These are phyloP conservation scores for Parathielavia hyrcaniae DNA, from an alignment of 495 filamentous ascomycete genomes.

Conservation along the genomic window DNA sequence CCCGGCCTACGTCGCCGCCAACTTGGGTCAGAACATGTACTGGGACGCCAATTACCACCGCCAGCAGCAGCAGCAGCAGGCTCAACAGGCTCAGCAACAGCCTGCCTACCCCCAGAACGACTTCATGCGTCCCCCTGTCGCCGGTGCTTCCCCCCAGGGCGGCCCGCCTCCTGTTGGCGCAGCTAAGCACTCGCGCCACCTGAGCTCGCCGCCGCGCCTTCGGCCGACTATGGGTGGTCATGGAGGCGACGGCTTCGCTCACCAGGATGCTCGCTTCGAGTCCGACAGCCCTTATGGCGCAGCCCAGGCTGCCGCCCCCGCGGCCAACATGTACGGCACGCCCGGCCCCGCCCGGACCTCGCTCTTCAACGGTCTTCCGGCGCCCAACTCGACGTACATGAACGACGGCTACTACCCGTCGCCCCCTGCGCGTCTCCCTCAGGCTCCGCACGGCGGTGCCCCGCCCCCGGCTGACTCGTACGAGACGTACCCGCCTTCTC, in stretches of 20 bases:
- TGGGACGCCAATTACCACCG: not conserved
- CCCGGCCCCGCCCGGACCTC: too few relatives aligned
- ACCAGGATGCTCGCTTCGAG: too few relatives aligned
- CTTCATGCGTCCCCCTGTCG: not conserved
- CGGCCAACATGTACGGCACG: too few relatives aligned
- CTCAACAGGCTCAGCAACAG: not conserved
- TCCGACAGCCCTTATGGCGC: not conserved
- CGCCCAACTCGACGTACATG: not conserved
- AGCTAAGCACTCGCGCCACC: conserved; percentile 32
- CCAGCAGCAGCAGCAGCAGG: not conserved
- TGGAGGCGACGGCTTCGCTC: too few relatives aligned
- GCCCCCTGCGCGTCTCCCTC: not conserved
- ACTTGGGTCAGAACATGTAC: not conserved
- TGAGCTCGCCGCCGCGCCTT: conserved; percentile 28
- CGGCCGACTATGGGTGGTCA: too few relatives aligned
- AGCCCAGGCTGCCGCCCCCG: too few relatives aligned
- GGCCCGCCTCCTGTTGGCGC: conserved; percentile 5
- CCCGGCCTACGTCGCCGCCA: not conserved
- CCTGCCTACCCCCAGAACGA: not conserved
- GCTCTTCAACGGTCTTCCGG: not conserved
- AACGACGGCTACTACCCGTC: not conserved
- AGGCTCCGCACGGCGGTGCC: not conserved
- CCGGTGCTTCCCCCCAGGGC: not conserved
- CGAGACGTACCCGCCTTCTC: not conserved
- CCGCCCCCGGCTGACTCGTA: not conserved